phyloP scores from a whole-genome alignment of 352 stramenopile genomes.

The Phytophthora chlamydospora region DNA sequence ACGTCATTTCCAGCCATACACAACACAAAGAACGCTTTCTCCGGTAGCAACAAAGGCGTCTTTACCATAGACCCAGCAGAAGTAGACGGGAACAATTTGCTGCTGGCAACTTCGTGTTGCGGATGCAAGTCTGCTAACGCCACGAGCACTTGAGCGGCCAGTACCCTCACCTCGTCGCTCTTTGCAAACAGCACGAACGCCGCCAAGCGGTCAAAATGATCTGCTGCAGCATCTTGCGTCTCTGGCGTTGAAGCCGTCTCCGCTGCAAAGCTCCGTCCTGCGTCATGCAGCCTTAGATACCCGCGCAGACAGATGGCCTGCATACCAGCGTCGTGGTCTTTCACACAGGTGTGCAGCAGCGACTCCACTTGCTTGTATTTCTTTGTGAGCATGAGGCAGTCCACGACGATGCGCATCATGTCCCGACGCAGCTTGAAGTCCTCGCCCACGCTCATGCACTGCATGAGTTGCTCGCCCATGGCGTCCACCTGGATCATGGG shows the following conservation, averaged over 20 bases:
- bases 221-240: not conserved
- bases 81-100: slow-evolving; percentile 33
- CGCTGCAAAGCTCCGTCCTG: slow-evolving; percentile 27
- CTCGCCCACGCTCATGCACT: slow-evolving; percentile 75
- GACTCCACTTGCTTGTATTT: slow-evolving; percentile 48
- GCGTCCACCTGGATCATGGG: slow-evolving; percentile 84
- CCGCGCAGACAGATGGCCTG: slow-evolving; percentile 59
- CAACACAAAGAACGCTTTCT: slow-evolving; percentile 53
- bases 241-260: not conserved
- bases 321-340: slow-evolving; percentile 64
- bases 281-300: slow-evolving; percentile 60
- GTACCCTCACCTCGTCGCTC: slow-evolving; percentile 33
- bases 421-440: slow-evolving; percentile 79
- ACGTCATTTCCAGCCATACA: slow-evolving; percentile 47
- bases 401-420: slow-evolving; percentile 76
- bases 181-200: slow-evolving; percentile 41
- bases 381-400: slow-evolving; percentile 57
- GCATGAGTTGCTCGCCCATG: slow-evolving; percentile 81
- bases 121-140: slow-evolving; percentile 30
- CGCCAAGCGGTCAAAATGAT: slow-evolving; percentile 46
- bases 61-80: not conserved
- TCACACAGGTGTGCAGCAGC: slow-evolving; percentile 55
- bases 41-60: slow-evolving; percentile 31
- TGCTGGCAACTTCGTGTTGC: slow-evolving; percentile 27
- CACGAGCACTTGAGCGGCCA: slow-evolving; percentile 47